Evolutionary conservation across 2,329 filamentous ascomycete species (phyloP).

Genomic region (Fusarium sp.): DNA sequence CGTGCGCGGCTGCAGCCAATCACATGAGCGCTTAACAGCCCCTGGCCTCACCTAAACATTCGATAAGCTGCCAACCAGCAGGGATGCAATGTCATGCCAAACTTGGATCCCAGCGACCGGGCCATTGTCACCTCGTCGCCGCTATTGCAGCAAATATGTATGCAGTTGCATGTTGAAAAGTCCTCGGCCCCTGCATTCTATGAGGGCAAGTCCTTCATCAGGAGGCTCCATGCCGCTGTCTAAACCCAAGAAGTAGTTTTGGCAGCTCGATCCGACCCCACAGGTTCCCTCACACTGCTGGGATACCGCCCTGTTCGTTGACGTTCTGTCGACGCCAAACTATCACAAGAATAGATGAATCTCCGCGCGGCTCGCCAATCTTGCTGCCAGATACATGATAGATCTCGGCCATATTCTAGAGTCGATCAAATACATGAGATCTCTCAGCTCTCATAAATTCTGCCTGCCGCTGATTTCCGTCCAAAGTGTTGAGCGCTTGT

Average conservation of each 20-base stretch:
- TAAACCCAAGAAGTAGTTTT: not conserved
- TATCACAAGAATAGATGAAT: not conserved
- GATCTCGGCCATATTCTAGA: constrained; percentile 12
- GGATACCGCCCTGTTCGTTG: constrained; percentile 9
- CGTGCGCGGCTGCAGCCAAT: constrained; percentile 35
- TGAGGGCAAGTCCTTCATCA: not conserved
- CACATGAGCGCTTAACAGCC: constrained; percentile 16
- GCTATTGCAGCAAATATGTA: not conserved
- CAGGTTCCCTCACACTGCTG: constrained; percentile 2
- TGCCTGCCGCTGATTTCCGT: constrained; percentile 26
- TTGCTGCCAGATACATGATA: constrained; percentile 20
- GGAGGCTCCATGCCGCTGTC: not conserved
- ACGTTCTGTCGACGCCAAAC: not conserved
- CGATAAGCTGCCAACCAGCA: constrained; percentile 32
- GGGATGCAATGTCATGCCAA: constrained; percentile 17
- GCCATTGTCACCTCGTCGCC: not conserved
- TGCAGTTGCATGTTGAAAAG: constrained; percentile 5
- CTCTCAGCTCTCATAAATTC: not conserved
- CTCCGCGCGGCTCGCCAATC: constrained; percentile 39
- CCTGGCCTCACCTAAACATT: constrained; percentile 38
- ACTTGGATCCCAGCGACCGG: constrained; percentile 12
- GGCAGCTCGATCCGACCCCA: constrained; percentile 5
- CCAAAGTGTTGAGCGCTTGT: not conserved
- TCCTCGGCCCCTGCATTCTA: constrained; percentile 3
- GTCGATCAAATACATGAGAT: constrained; percentile 1